Evolutionary conservation across 148 eudicot genomes (phyloP).

Genomic region (Rheum nobile): DNA sequence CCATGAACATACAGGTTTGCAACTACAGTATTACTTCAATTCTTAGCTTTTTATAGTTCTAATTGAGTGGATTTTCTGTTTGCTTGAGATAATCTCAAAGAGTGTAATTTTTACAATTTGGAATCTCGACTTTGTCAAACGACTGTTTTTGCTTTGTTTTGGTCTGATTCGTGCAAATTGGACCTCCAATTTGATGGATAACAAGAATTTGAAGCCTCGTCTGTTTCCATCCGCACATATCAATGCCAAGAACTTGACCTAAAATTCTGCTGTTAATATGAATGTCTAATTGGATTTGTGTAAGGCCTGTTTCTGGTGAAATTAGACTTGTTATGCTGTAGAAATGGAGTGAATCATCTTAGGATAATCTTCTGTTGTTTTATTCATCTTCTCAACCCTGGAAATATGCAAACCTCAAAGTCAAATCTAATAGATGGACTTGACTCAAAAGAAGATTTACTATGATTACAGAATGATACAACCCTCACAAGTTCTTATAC

Average conservation of each 20-base stretch:
- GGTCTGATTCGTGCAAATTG: not conserved
- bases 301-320: not conserved
- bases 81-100: not conserved
- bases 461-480: not conserved
- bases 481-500: not conserved
- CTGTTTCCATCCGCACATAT: not conserved
- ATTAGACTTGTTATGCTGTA: not conserved
- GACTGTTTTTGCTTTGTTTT: not conserved
- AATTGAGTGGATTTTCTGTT: not conserved
- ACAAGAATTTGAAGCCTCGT: not conserved
- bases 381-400: not conserved
- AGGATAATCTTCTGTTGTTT: not conserved
- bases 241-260: not conserved
- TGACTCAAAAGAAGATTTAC: not conserved
- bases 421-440: not conserved
- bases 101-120: not conserved
- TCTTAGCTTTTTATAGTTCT: not conserved
- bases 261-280: not conserved
- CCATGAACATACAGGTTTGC: constrained; percentile 67
- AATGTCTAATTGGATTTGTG: not conserved
- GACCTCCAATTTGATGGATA: not conserved
- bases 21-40: not conserved
- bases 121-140: not conserved
- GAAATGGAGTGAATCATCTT: not conserved
- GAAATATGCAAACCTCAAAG: not conserved